Base-by-base conservation (phyloP, 805 yeast species). In the Spathaspora hagerdaliae region DNA sequence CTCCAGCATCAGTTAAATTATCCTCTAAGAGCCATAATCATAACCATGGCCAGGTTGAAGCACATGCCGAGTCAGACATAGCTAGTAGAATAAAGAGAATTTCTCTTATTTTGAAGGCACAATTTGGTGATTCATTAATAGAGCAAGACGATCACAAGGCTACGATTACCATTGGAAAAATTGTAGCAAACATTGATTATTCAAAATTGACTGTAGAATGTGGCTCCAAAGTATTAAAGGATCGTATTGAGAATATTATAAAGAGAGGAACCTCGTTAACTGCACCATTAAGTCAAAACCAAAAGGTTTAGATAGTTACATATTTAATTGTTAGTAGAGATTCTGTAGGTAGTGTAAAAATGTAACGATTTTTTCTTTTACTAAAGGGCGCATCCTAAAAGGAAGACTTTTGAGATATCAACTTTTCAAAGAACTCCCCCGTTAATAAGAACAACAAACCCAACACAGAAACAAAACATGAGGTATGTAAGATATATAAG, bases 1-100 rank as follows among this genome's bases (percentile, higher is more conserved):
- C 96, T 0, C 97, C 97, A 9, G 96, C 97, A 1, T 88, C 97
- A 6, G 96, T 94, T 27, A 94, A 92, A 60, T 64, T 89, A 51
- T 82, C 96, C 11, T 82, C 96, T 6, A 75, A 76, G 44, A 51
- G 73, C 1, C 82, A 85, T 51, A 50, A 58, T 1, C 85, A 82
- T 59, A 46, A 49, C 8, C 67, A 67, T 50, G 40, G 39, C 31
- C 33, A 15, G 4, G 8, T 15, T 3, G 43, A 41, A 6, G 41
- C 41, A 12, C 67, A 61, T 45, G 58, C 64, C 2, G 50, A 56
- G 32, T 49, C 56, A n/a, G 65, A 56, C 35, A 57, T 70, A 24
- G 42, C 49, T 13, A 62, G 65, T 42, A 54, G 75, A 38, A 61
- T 69, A 9, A 65, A 59, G 41, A 75, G 88, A 46, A 77, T 94